Evolutionary conservation across 2,329 filamentous ascomycete species (phyloP).

Genomic region (Lomentospora prolificans): DNA sequence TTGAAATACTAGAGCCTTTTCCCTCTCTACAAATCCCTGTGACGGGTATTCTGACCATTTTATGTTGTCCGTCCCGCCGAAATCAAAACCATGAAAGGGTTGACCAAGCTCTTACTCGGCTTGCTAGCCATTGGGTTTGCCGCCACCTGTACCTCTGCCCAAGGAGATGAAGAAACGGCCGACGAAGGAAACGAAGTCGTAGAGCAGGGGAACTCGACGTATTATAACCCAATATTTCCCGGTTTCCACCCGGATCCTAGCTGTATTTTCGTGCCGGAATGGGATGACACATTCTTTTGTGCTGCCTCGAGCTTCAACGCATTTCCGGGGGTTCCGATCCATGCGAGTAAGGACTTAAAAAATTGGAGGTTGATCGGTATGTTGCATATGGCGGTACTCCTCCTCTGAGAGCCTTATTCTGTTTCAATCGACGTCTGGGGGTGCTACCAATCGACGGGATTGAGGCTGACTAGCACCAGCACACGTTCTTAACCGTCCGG

Average conservation of each 20-base stretch:
- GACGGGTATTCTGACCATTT: too few species aligned
- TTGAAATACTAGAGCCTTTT: too few species aligned
- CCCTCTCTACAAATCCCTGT: too few species aligned
- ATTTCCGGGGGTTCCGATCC: constrained; percentile 42
- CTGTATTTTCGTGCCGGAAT: constrained; percentile 28
- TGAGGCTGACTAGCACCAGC: constrained; percentile 13
- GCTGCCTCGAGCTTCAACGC: constrained; percentile 41
- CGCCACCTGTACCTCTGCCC: neutral
- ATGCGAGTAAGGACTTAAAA: constrained; percentile 39
- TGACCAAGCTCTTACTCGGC: neutral
- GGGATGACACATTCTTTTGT: constrained; percentile 38
- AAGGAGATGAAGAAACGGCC: neutral
- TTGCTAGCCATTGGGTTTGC: neutral
- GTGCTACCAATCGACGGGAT: neutral
- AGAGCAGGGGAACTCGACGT: constrained; percentile 15
- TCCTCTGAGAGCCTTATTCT: constrained; percentile 8
- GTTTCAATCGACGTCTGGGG: neutral
- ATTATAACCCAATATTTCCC: constrained; percentile 35
- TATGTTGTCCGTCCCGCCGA: neutral
- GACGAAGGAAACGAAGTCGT: neutral
- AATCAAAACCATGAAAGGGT: neutral
- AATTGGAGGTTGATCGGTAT: constrained; percentile 32
- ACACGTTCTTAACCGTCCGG: constrained; percentile 29
- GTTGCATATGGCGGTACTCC: neutral
- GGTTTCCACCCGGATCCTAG: constrained; percentile 41